Conservation (phyloP, 2,329 filamentous ascomycete genomes). For the Fusarium proliferatum region DNA sequence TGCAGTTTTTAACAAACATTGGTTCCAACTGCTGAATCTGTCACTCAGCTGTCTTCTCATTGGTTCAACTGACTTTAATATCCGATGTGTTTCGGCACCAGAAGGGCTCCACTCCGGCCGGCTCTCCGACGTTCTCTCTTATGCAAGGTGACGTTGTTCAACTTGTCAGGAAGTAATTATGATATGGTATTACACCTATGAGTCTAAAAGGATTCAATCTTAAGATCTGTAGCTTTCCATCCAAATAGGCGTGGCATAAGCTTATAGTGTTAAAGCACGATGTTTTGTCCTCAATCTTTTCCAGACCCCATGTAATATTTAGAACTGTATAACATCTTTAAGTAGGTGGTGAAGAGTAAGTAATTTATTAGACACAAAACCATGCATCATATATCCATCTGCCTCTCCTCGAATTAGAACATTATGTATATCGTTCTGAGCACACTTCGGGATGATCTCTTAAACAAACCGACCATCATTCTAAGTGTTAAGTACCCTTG, state of each 20-base stretch:
- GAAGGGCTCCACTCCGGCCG: slow-evolving; percentile 11
- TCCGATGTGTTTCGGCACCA: slow-evolving; percentile 36
- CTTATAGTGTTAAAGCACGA: background rate
- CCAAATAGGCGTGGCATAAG: background rate
- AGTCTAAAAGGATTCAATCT: background rate
- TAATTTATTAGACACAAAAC: background rate
- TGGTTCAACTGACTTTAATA: slow-evolving; percentile 32
- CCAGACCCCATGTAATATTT: background rate
- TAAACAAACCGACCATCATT: background rate
- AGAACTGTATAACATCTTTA: background rate
- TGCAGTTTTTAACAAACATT: background rate
- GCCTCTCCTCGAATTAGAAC: background rate
- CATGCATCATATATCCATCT: background rate
- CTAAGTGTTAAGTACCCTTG: background rate
- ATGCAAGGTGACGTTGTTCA: background rate
- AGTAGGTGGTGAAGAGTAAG: background rate
- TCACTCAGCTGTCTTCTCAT: slow-evolving; percentile 23
- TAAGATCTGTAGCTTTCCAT: background rate
- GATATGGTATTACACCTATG: background rate
- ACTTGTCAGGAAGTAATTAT: background rate
- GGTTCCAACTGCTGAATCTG: slow-evolving; percentile 26
- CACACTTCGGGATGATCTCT: background rate
- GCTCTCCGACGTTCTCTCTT: background rate
- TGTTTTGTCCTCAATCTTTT: background rate
- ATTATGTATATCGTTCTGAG: background rate